phyloP scores from a whole-genome alignment of 495 filamentous ascomycete genomes.

The Penicillium canariense region DNA sequence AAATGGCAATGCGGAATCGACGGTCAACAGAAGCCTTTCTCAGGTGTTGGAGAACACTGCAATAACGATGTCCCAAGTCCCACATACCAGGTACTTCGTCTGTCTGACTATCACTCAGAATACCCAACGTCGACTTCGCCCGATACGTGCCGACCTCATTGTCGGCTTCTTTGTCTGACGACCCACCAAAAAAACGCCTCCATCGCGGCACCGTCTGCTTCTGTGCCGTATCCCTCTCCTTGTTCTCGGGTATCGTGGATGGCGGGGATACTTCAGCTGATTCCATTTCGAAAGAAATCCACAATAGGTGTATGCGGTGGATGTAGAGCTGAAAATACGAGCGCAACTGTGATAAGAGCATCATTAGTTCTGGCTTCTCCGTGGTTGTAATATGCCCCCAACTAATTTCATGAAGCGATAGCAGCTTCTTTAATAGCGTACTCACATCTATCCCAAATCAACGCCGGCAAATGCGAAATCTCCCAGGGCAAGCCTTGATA shows the following conservation, averaged over 20 bases:
- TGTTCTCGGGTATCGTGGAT: background rate
- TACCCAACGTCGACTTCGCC: constrained; percentile 73
- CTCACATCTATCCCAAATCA: constrained; percentile 9
- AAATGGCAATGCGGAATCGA: background rate
- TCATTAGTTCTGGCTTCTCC: background rate
- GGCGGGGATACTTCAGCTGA: constrained; percentile 1
- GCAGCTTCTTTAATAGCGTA: background rate
- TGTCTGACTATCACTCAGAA: constrained; percentile 77
- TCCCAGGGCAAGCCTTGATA: background rate
- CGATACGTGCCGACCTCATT: constrained; percentile 29
- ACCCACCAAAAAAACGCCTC: constrained; percentile 20
- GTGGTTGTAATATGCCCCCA: background rate
- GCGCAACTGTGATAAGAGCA: background rate
- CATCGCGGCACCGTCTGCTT: constrained; percentile 14
- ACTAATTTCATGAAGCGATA: background rate
- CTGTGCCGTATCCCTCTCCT: background rate
- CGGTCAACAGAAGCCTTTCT: background rate
- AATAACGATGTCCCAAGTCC: background rate
- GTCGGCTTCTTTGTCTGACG: constrained; percentile 1
- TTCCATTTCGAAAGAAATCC: background rate
- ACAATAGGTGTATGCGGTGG: background rate
- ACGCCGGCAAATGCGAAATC: constrained; percentile 1
- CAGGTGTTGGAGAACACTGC: background rate
- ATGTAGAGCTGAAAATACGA: background rate
- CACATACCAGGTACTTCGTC: constrained; percentile 86